These are phyloP conservation scores for Funneliformis caledonium DNA, from an alignment of 371 early-diverging fungal species.

Conservation along the genomic window DNA sequence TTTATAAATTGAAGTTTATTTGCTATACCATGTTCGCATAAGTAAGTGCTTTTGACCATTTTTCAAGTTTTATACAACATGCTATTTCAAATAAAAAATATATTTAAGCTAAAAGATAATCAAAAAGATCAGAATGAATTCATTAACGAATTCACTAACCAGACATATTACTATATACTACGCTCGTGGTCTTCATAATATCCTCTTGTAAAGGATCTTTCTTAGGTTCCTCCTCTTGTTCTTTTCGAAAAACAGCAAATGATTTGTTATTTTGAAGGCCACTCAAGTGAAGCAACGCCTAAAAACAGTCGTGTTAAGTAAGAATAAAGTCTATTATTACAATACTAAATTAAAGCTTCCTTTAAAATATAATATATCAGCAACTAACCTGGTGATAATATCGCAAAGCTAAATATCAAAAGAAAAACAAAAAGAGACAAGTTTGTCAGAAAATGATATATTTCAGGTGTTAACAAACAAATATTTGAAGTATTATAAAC, in stretches of 20 bases:
- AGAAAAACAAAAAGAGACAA: neutral
- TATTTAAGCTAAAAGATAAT: neutral
- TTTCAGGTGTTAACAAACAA: neutral
- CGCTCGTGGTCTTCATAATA: conserved; percentile 29
- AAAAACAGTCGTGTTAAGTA: neutral
- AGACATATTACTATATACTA: conserved; percentile 43
- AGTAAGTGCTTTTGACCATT: conserved; percentile 39
- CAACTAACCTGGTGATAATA: conserved; percentile 40
- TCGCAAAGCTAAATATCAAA: conserved; percentile 36
- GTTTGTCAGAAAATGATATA: neutral
- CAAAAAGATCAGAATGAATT: neutral
- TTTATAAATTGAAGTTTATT: neutral
- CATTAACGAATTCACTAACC: conserved; percentile 31
- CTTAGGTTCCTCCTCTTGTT: conserved; percentile 19
- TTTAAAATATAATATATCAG: neutral
- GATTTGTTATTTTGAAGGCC: conserved; percentile 32
- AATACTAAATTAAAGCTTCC: neutral
- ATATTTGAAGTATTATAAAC: neutral
- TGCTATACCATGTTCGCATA: conserved; percentile 38
- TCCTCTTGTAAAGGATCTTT: conserved; percentile 39
- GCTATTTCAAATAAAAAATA: conserved; percentile 20
- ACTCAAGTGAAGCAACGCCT: conserved; percentile 40
- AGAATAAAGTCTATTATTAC: neutral
- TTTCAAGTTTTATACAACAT: conserved; percentile 41
- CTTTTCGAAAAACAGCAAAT: conserved; percentile 37